Percentiles rank a stretch among this genome's conserved stretches.
Evolutionary conservation across 2,329 filamentous ascomycete genomes (phyloP).

Genomic region (Alternaria gansuensis): DNA sequence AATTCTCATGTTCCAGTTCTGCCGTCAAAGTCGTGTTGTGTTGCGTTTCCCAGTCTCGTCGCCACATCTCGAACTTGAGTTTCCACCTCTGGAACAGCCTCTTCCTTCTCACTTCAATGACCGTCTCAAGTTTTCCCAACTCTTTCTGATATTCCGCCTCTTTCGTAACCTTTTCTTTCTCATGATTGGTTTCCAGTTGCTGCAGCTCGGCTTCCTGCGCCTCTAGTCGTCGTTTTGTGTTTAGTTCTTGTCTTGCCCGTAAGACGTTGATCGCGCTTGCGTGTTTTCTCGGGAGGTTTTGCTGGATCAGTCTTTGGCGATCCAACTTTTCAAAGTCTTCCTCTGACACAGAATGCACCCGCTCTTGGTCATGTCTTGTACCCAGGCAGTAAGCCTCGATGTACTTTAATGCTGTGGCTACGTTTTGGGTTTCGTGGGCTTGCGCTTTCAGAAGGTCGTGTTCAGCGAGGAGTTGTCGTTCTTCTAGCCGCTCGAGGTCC

Average conservation of each 20-base stretch:
- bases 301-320: conserved; percentile 51
- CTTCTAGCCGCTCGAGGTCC: conserved; percentile 56
- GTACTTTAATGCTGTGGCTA: conserved; percentile 57
- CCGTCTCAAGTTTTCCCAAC: conserved; percentile 44
- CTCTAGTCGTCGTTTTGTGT: conserved; percentile 48
- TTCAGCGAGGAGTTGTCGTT: conserved; percentile 56
- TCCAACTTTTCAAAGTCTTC: conserved; percentile 57
- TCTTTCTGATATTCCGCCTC: conserved; percentile 49
- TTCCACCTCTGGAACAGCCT: conserved; percentile 52
- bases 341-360: conserved; percentile 53
- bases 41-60: conserved; percentile 48
- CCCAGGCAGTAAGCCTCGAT: conserved; percentile 60
- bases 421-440: conserved; percentile 54
- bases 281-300: conserved; percentile 55
- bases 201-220: conserved; percentile 54
- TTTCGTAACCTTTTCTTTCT: conserved; percentile 46
- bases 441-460: conserved; percentile 55
- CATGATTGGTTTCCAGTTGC: conserved; percentile 46
- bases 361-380: conserved; percentile 36
- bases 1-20: conserved; percentile 42
- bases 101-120: conserved; percentile 46
- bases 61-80: conserved; percentile 53
- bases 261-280: conserved; percentile 59
- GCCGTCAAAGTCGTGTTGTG: conserved; percentile 32
- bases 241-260: conserved; percentile 56